A percentile compares a stretch with the other conserved stretches of the same genome.
Conservation (phyloP, 345 rosid genomes). For the Citrus hindsii region DNA sequence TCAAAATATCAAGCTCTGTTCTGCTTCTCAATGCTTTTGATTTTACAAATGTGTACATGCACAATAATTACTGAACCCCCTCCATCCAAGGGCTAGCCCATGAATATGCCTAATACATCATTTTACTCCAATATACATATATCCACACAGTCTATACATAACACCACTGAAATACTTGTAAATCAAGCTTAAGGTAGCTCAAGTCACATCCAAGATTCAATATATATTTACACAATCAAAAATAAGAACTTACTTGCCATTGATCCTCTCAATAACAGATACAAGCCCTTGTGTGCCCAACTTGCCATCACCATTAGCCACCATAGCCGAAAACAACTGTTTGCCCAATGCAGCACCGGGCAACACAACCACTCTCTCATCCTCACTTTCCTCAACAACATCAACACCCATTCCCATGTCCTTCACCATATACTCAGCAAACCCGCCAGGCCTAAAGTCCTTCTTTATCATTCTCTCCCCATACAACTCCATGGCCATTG, state of each 20-base stretch:
- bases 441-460: conserved; percentile 69
- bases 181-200: background rate
- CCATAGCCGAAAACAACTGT: conserved; percentile 79
- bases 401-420: conserved; percentile 82
- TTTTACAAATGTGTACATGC: too few relatives aligned
- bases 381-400: conserved; percentile 46
- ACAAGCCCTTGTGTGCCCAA: conserved; percentile 71
- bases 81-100: background rate
- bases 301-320: conserved; percentile 75
- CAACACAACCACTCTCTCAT: conserved; percentile 34
- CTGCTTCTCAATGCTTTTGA: background rate
- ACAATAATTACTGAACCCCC: too few relatives aligned
- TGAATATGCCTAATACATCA: background rate
- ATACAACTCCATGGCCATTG: conserved; percentile 67
- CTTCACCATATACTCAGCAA: conserved; percentile 77
- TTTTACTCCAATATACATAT: background rate
- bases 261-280: conserved; percentile 69
- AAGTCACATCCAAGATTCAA: background rate
- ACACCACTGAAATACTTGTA: background rate
- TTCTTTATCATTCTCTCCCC: conserved; percentile 61
- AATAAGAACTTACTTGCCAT: conserved; percentile 33
- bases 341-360: conserved; percentile 75
- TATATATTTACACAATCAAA: background rate
- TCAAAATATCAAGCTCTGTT: background rate
- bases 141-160: background rate